Evolutionary conservation across 805 yeast species (phyloP), one percentile per base, ranked within the genome.

Genomic region (Barnettozyma wickerhamii): DNA sequence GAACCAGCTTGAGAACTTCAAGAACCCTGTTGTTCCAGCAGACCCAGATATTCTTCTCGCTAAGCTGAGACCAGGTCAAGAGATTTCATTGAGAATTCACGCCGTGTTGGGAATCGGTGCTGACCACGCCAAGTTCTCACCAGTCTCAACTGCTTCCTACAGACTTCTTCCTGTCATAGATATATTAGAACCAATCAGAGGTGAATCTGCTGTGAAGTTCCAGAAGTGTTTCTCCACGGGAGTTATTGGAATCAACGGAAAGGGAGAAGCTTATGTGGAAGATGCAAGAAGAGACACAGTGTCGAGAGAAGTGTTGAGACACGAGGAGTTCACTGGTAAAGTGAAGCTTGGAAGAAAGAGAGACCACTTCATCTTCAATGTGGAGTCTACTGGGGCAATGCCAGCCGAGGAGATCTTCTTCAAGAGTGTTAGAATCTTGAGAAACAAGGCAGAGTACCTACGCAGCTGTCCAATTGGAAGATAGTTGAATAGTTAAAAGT

Each of bases 51-150:
- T 93, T 51, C 66, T 93, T 48, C 64, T 93, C 40, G 96, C 96
- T 38, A 93, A 93, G 66, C 71, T 93, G 56, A 79, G 99, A 56
- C 98, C 98, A 6, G 96, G 96, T 36, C 99, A 93, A 68, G 98
- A 93, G 65, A 90, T 93, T 48, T 77, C 91, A 20, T 71, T 93
- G 50, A 74, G 89, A 58, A 95, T 84, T 42, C 96, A 89, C 66
- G 93, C 97, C 61, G 72, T 90, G 23, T 72, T 91, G 47, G 99
- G 99, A 43, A 67, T 86, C 50, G 99, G 97, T 38, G 66, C 88
- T 31, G 99, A 93, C 63, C 99, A 93, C 64, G 97, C 99, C 45
- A 93, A 93, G 65, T 93, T 87, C 62, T 88, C 97, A 7, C 99
- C 99, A 5, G 99, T 93, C 10, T 77, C 95, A 14, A 93, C 99